Base-by-base conservation (phyloP, 2,329 filamentous ascomycete species). In the Cladobotryum protrusum region DNA sequence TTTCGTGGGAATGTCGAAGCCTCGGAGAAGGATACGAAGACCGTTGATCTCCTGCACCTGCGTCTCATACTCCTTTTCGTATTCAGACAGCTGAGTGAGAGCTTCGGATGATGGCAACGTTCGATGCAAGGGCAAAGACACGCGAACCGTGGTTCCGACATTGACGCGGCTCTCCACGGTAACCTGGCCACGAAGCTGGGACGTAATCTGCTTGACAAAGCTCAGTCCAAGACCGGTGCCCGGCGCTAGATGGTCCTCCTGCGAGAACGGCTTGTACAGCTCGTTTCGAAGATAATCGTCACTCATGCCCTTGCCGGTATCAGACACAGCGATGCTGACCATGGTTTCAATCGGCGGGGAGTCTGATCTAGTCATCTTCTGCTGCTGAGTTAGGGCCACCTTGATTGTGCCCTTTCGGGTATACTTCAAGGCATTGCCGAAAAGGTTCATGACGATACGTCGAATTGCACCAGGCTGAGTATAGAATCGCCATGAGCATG, bases 251-350 rank as follows among this genome's bases (percentile, higher is more conserved):
- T 71, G 66, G 43, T 86, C 75, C 57, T 87, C 85, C 54, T 88
- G 85, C 0, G 74, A 66, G 52, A 87, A 87, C 0, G 83, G 80
- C 0, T 76, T 79, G 59, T 82, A 88, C 0, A 87, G 63, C 14
- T 76, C 73, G 8, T 79, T 75, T 18, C 76, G 71, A 8, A 86
- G 65, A 55, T 81, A 88, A 9, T 85, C 78, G 9, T 78, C 70
- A 0, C 76, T 76, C 32, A 88, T 88, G 2, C 85, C 85, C 40
- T 74, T 75, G 1, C 85, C 85, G 0, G 84, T 83, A 56, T 89
- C 85, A 0, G 72, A 69, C 2, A 88, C 76, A 0, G 70, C 76
- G 5, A 83, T 57, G 0, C 56, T 61, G 3, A 67, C 55, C 9
- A 54, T 49, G 6, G 52, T 46, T 14, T 57, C 52, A 1, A 48